Evolutionary conservation across 2,329 filamentous ascomycete species (phyloP).

Genomic region (Beauveria varroae): DNA sequence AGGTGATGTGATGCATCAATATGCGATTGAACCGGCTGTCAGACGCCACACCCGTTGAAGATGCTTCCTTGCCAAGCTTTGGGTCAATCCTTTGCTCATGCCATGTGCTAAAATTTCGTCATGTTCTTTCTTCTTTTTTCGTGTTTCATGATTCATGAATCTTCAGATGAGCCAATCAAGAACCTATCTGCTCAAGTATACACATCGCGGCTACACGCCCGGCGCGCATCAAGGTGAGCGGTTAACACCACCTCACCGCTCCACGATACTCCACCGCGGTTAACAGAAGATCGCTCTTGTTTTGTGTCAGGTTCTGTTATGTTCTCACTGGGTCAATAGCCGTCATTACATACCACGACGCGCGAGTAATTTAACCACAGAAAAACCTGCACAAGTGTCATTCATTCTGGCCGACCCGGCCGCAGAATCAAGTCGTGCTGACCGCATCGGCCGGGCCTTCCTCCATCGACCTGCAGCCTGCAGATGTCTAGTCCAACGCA

Average conservation of each 20-base stretch:
- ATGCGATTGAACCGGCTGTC: not conserved
- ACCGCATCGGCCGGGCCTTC: not conserved
- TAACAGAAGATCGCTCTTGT: not conserved
- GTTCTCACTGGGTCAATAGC: no score
- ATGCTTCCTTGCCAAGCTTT: not conserved
- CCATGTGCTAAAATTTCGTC: not conserved
- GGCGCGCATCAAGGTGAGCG: not conserved
- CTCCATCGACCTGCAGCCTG: not conserved
- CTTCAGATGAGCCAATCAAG: not conserved
- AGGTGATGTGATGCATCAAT: not conserved
- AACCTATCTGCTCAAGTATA: not conserved
- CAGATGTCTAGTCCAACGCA: not conserved
- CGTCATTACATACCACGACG: no score
- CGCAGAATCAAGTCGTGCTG: not conserved
- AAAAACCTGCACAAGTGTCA: no score
- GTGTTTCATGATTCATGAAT: not conserved
- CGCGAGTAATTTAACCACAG: no score
- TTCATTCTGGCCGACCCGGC: no score
- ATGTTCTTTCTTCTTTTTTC: not conserved
- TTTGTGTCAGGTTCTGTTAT: not conserved
- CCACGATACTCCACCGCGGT: not conserved
- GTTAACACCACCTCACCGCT: not conserved
- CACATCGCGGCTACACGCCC: not conserved
- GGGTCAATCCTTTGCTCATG: not conserved
- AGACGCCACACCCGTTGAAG: constrained; percentile 7